Percentiles rank a stretch among this genome's conserved stretches.
These are phyloP conservation scores for Erysimum cheiranthoides DNA, from an alignment of 345 rosid species.

Conservation along the genomic window DNA sequence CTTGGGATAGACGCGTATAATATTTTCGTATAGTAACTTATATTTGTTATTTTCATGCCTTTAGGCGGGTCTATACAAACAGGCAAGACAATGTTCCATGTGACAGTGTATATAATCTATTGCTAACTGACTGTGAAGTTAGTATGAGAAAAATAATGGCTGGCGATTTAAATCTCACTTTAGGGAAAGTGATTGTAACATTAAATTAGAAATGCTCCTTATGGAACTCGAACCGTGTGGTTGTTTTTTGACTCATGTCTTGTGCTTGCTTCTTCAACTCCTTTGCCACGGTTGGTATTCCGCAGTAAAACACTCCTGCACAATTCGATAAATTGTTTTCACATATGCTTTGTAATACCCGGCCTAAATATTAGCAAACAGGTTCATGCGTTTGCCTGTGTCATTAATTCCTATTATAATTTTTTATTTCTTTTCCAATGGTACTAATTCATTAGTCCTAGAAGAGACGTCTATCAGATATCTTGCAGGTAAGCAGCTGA, in stretches of 20 bases:
- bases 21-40: conserved; percentile 27
- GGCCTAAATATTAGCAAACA: conserved; percentile 6
- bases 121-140: conserved; percentile 42
- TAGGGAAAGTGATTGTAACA: conserved; percentile 30
- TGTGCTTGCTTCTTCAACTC: conserved; percentile 76
- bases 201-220: conserved; percentile 78
- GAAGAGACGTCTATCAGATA: neutral
- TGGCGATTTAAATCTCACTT: conserved; percentile 35
- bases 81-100: conserved; percentile 33
- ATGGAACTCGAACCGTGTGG: conserved; percentile 88
- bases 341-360: conserved; percentile 1
- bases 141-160: conserved; percentile 41
- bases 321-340: conserved; percentile 8
- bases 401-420: neutral
- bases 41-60: conserved; percentile 40
- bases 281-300: conserved; percentile 84
- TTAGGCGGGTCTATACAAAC: conserved; percentile 47
- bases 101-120: conserved; percentile 37
- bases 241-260: conserved; percentile 74
- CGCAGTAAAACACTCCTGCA: conserved; percentile 97
- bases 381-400: conserved; percentile 2
- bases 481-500: conserved; percentile 19
- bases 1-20: neutral
- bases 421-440: neutral
- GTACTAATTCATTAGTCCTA: neutral